Evolutionary conservation across 345 rosid species (phyloP).

Genomic region (Capsella bursapastoris): DNA sequence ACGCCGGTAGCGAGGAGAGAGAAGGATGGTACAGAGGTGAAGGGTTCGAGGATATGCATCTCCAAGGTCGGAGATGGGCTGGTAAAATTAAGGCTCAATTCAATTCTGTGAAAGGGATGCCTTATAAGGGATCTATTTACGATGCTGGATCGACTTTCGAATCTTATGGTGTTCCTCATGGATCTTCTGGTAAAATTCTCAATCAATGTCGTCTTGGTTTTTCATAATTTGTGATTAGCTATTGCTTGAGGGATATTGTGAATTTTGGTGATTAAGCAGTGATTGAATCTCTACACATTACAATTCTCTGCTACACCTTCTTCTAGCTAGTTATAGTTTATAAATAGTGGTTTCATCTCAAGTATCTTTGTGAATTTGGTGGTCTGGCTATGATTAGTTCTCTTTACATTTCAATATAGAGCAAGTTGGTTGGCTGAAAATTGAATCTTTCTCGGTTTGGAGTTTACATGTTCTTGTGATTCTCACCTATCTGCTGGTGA

Average conservation of each 20-base stretch:
- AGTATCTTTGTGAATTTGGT: background rate
- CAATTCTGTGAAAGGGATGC: conserved; percentile 56
- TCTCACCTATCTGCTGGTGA: background rate
- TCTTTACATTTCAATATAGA: conserved; percentile 11
- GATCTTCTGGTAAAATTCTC: conserved; percentile 69
- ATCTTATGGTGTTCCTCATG: conserved; percentile 83
- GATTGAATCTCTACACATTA: conserved; percentile 1
- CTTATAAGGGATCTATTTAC: conserved; percentile 71
- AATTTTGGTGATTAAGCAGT: too few relatives aligned
- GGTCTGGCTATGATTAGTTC: background rate
- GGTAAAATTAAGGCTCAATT: conserved; percentile 61
- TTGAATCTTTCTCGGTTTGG: conserved; percentile 3
- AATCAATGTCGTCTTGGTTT: background rate
- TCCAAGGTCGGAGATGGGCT: conserved; percentile 87
- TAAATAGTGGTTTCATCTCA: background rate
- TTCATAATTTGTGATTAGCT: background rate
- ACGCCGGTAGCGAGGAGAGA: conserved; percentile 57
- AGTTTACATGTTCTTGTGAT: conserved; percentile 1
- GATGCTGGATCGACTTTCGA: conserved; percentile 85
- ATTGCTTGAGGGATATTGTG: background rate
- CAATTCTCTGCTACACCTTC: background rate
- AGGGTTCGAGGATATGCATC: conserved; percentile 75
- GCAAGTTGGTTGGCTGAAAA: background rate
- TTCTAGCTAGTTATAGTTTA: background rate
- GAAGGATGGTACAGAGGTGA: conserved; percentile 85